Conservation (phyloP, 2,329 filamentous ascomycete species). For the Coniochaeta prunicola region DNA sequence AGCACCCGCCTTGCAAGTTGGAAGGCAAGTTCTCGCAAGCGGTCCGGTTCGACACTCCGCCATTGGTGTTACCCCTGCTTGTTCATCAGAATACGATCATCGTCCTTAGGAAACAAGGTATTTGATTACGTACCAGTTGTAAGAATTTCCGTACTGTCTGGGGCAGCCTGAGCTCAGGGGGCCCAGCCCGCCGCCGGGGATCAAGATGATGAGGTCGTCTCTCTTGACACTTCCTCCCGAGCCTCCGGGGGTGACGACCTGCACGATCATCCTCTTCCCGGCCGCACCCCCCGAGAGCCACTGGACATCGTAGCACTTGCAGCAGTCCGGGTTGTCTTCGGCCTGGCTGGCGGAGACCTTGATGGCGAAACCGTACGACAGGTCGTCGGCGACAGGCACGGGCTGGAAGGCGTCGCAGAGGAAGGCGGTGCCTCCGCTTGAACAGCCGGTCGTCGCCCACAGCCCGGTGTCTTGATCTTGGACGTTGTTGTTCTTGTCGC, state of each 20-base stretch:
- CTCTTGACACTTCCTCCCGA: constrained; percentile 4
- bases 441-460: constrained; percentile 8
- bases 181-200: constrained; percentile 8
- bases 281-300: constrained; percentile 11
- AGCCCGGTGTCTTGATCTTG: constrained; percentile 4
- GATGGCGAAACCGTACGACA: constrained; percentile 12
- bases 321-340: constrained; percentile 8
- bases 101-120: too few species aligned
- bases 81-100: too few species aligned
- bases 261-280: constrained; percentile 12
- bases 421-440: constrained; percentile 8
- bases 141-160: constrained; percentile 5
- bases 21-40: constrained; percentile 11
- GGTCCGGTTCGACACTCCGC: constrained; percentile 9
- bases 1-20: constrained; percentile 13
- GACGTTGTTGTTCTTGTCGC: constrained; percentile 11
- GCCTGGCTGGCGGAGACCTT: constrained; percentile 8
- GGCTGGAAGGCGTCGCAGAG: constrained; percentile 12
- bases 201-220: constrained; percentile 7
- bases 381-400: constrained; percentile 8
- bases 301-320: constrained; percentile 13
- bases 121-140: not conserved
- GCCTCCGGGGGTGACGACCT: constrained; percentile 14
- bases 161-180: constrained; percentile 7
- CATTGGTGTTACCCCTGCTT: constrained; percentile 7